These are phyloP conservation scores for Fusarium napiforme DNA, from an alignment of 2,329 filamentous ascomycete genomes.

Conservation along the genomic window DNA sequence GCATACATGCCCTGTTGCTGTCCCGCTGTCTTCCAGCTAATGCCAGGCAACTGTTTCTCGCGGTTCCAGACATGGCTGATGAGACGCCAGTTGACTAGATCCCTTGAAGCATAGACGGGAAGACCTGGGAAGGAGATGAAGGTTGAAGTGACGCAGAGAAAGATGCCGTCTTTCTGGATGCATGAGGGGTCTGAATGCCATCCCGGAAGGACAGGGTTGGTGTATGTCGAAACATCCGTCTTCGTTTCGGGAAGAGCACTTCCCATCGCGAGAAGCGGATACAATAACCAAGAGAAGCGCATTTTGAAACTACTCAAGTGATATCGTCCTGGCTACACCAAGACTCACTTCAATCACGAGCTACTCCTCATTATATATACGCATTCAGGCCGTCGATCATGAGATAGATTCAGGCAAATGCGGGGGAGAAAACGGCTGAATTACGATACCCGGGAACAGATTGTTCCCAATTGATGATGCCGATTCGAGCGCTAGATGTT, in stretches of 20 bases:
- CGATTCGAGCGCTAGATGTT: slow-evolving; percentile 14
- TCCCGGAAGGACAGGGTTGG: slow-evolving; percentile 61
- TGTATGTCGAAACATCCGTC: not conserved
- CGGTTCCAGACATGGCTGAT: slow-evolving; percentile 54
- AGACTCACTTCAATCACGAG: too few species aligned
- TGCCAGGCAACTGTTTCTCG: slow-evolving; percentile 54
- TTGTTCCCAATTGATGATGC: not conserved
- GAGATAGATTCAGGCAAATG: not conserved
- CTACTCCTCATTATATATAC: not conserved
- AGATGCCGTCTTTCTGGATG: slow-evolving; percentile 57
- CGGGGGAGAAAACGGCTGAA: slow-evolving; percentile 6
- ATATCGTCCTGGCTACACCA: too few species aligned
- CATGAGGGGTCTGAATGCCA: slow-evolving; percentile 62
- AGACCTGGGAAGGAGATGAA: slow-evolving; percentile 65
- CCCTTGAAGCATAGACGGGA: slow-evolving; percentile 63
- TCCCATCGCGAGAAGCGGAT: not conserved
- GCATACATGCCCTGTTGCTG: slow-evolving; percentile 59
- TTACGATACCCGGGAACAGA: not conserved
- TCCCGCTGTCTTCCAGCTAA: slow-evolving; percentile 45
- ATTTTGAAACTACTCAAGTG: not conserved
- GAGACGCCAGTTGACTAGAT: slow-evolving; percentile 62
- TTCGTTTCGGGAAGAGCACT: not conserved
- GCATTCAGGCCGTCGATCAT: not conserved
- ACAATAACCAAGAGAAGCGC: not conserved
- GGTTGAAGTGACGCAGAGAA: slow-evolving; percentile 63